phyloP scores from a whole-genome alignment of 176 grass and related monocot species.

The Eragrostis nindensis region DNA sequence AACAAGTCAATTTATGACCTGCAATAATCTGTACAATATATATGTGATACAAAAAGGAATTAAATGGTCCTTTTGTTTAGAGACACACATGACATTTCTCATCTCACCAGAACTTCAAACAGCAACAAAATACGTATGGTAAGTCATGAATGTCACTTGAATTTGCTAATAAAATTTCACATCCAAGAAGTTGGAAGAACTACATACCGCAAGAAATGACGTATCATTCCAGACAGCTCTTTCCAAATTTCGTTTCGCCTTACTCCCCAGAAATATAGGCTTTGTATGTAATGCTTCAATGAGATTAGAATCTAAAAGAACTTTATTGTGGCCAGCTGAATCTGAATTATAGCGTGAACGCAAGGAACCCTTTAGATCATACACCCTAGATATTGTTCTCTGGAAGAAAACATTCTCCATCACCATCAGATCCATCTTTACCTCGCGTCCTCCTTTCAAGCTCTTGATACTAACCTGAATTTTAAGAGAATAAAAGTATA shows the following conservation, averaged over 20 bases:
- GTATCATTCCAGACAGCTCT: conserved; percentile 95
- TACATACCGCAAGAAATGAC: conserved; percentile 85
- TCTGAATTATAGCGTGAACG: conserved; percentile 87
- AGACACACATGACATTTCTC: neutral
- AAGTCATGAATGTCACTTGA: neutral
- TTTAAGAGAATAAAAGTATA: conserved; percentile 25
- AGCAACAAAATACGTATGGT: conserved; percentile 28
- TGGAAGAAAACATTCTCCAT: conserved; percentile 95
- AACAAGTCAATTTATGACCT: too few species aligned
- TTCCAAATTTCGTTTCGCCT: conserved; percentile 73
- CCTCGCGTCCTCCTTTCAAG: conserved; percentile 76
- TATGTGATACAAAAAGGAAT: neutral
- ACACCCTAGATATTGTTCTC: conserved; percentile 70
- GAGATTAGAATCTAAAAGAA: conserved; percentile 91
- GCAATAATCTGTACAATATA: too few species aligned
- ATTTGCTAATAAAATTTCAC: conserved; percentile 11
- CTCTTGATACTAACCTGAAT: conserved; percentile 77
- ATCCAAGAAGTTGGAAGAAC: neutral
- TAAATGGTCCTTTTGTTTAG: neutral
- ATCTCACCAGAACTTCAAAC: conserved; percentile 21
- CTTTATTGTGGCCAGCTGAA: conserved; percentile 74
- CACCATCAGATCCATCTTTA: conserved; percentile 90
- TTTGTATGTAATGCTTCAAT: conserved; percentile 75
- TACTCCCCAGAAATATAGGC: conserved; percentile 79
- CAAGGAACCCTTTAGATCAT: conserved; percentile 92